phyloP scores from a whole-genome alignment of 768 basidiomycete species.

The Suillus americanus region DNA sequence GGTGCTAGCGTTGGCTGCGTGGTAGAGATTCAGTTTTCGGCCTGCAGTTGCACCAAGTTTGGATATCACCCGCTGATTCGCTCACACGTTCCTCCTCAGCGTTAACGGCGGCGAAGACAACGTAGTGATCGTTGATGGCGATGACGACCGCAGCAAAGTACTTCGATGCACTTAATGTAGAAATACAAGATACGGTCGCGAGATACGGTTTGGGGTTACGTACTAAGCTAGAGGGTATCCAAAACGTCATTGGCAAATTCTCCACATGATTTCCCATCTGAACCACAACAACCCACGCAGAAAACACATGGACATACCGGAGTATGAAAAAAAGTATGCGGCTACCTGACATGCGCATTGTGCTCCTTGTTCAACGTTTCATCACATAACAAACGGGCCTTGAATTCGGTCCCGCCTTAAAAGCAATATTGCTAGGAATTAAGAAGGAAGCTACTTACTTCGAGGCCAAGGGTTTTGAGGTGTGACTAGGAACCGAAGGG shows the following conservation, averaged over 20 bases:
- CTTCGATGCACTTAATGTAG: neutral
- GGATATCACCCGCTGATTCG: neutral
- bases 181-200: neutral
- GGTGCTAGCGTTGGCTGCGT: neutral
- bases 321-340: neutral
- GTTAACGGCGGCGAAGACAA: neutral
- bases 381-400: neutral
- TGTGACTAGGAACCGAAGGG: neutral
- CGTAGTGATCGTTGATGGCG: neutral
- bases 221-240: neutral
- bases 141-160: neutral
- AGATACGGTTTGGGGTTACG: neutral
- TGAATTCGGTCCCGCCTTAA: neutral
- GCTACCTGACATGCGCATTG: neutral
- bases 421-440: neutral
- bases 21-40: conserved; percentile 1
- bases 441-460: neutral
- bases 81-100: conserved; percentile 4
- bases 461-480: neutral
- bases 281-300: neutral
- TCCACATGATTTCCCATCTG: conserved; percentile 3
- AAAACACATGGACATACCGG: neutral
- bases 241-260: conserved; percentile 2
- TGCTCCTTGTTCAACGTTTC: neutral
- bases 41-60: conserved; percentile 1